These are phyloP conservation scores for Volvariella surrecta DNA, from an alignment of 1,284 basidiomycete genomes.

Conservation along the genomic window DNA sequence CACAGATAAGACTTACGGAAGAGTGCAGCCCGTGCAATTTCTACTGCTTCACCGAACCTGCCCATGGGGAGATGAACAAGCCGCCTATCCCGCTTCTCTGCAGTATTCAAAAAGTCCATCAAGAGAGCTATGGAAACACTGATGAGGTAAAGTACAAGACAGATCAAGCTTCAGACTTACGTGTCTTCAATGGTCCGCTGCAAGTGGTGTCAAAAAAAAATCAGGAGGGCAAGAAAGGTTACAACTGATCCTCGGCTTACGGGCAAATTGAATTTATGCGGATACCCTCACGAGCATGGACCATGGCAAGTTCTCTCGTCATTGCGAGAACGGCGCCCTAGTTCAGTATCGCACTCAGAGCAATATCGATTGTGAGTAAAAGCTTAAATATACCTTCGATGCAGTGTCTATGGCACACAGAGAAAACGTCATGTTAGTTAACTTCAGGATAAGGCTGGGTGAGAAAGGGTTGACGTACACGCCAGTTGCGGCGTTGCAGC, in stretches of 20 bases:
- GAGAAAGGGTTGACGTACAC: slow-evolving; percentile 45
- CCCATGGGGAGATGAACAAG: slow-evolving; percentile 94
- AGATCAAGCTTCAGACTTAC: slow-evolving; percentile 33
- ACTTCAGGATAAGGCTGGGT: background rate
- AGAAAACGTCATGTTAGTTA: slow-evolving; percentile 5
- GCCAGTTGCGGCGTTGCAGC: slow-evolving; percentile 95
- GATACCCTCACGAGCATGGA: slow-evolving; percentile 94
- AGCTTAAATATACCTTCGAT: slow-evolving; percentile 50
- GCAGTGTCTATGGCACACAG: slow-evolving; percentile 56
- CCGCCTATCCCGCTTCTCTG: slow-evolving; percentile 89
- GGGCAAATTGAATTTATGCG: slow-evolving; percentile 94
- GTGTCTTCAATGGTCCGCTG: slow-evolving; percentile 88
- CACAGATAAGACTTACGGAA: slow-evolving; percentile 58
- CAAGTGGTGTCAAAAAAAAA: slow-evolving; percentile 8
- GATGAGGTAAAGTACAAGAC: slow-evolving; percentile 2
- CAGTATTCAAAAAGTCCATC: slow-evolving; percentile 98
- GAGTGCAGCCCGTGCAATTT: slow-evolving; percentile 85
- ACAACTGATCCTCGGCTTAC: slow-evolving; percentile 49
- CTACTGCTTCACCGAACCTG: slow-evolving; percentile 92
- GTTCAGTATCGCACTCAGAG: slow-evolving; percentile 5
- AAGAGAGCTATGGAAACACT: slow-evolving; percentile 55
- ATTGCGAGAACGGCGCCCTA: slow-evolving; percentile 95
- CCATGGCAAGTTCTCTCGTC: slow-evolving; percentile 95
- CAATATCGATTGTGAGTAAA: slow-evolving; percentile 1
- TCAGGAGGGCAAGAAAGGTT: slow-evolving; percentile 5